These are phyloP conservation scores for Ruellia speciosa DNA, from an alignment of 305 asterid genomes.

Conservation along the genomic window DNA sequence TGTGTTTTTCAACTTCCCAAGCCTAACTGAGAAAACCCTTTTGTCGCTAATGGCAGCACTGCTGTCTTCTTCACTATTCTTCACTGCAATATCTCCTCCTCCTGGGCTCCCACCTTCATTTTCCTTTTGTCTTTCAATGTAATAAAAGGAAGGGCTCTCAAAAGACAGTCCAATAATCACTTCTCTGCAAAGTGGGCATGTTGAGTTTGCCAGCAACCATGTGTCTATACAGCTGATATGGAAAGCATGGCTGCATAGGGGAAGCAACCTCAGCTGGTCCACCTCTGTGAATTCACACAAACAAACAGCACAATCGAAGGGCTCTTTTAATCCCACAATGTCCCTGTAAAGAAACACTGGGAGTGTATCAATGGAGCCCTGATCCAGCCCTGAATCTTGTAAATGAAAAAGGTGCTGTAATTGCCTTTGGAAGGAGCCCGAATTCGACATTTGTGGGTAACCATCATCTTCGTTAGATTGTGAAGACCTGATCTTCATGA, in stretches of 20 bases:
- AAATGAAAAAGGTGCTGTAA: constrained; percentile 3
- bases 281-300: constrained; percentile 2
- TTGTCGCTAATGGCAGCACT: constrained; percentile 4
- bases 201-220: constrained; percentile 4
- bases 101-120: background rate
- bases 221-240: constrained; percentile 10
- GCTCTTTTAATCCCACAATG: background rate
- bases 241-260: constrained; percentile 9
- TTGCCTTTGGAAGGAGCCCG: constrained; percentile 2
- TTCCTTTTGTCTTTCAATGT: background rate
- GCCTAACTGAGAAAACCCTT: constrained; percentile 11
- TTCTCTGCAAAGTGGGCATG: constrained; percentile 10
- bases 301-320: constrained; percentile 10
- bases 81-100: background rate
- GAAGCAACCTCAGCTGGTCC: constrained; percentile 12
- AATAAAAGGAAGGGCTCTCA: background rate
- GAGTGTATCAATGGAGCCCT: constrained; percentile 1
- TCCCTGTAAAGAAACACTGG: constrained; percentile 5
- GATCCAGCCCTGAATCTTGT: constrained; percentile 7
- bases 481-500: background rate
- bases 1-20: background rate
- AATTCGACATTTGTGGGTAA: background rate
- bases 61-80: background rate
- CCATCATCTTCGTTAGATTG: background rate
- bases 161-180: background rate